Evolutionary conservation across 768 basidiomycete species (phyloP).

Genomic region (Candolleomyces efflorescens): DNA sequence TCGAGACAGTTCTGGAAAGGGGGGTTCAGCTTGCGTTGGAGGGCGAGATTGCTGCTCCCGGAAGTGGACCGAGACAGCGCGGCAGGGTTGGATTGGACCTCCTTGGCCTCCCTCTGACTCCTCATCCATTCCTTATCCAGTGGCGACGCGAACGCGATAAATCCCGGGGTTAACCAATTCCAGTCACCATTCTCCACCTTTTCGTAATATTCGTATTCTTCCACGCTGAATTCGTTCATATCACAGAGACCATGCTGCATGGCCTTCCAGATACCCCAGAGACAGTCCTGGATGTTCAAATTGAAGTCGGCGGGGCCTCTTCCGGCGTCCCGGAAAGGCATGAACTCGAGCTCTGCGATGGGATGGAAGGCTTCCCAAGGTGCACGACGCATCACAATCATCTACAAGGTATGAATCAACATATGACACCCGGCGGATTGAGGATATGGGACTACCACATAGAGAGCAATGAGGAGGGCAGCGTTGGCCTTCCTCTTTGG

Average conservation of each 20-base stretch:
- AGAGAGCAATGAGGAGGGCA: constrained; percentile 90
- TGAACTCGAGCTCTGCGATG: constrained; percentile 87
- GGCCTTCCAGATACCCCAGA: constrained; percentile 85
- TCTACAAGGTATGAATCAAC: constrained; percentile 40
- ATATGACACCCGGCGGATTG: constrained; percentile 1
- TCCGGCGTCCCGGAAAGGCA: constrained; percentile 95
- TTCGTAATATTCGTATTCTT: constrained; percentile 92
- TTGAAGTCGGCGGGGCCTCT: constrained; percentile 90
- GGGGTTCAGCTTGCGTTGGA: constrained; percentile 72
- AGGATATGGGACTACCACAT: constrained; percentile 58
- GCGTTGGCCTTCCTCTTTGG: constrained; percentile 90
- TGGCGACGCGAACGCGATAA: constrained; percentile 93
- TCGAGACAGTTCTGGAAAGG: constrained; percentile 90
- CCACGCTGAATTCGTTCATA: constrained; percentile 89
- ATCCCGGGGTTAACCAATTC: constrained; percentile 92
- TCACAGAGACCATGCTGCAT: constrained; percentile 92
- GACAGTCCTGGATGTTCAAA: constrained; percentile 88
- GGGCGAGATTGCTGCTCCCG: constrained; percentile 43
- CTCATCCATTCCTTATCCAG: constrained; percentile 81
- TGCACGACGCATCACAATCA: constrained; percentile 86
- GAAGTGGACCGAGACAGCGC: constrained; percentile 24
- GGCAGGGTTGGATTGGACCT: constrained; percentile 23
- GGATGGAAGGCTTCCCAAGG: constrained; percentile 97
- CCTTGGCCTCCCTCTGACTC: constrained; percentile 61
- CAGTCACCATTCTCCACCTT: constrained; percentile 95